Conservation (phyloP, 2,329 filamentous ascomycete species). For the Neonectria faginata region DNA sequence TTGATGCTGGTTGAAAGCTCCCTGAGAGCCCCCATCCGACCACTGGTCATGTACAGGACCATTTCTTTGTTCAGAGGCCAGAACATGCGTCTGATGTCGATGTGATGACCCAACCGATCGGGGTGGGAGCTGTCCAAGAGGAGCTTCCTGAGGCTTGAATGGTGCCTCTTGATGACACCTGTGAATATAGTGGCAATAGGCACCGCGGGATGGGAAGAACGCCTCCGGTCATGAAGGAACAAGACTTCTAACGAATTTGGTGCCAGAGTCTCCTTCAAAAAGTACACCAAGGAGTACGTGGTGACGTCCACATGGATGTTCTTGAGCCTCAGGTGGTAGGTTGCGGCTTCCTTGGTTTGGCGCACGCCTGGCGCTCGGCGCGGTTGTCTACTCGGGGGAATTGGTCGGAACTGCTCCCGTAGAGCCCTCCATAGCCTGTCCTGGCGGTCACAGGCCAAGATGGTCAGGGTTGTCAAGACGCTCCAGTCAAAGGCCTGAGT, state of each 20-base stretch:
- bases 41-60: conserved; percentile 30
- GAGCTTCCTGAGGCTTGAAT: conserved; percentile 31
- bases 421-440: conserved; percentile 29
- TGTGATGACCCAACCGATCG: conserved; percentile 12
- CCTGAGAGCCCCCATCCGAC: conserved; percentile 27
- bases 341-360: conserved; percentile 15
- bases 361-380: conserved; percentile 16
- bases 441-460: conserved; percentile 26
- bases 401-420: conserved; percentile 26
- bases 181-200: conserved; percentile 26
- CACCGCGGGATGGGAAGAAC: conserved; percentile 18
- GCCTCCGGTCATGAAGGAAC: conserved; percentile 31
- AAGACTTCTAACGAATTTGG: conserved; percentile 29
- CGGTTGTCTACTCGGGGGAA: conserved; percentile 6
- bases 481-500: conserved; percentile 32
- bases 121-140: conserved; percentile 30
- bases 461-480: conserved; percentile 30
- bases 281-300: conserved; percentile 24
- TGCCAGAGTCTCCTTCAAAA: conserved; percentile 31
- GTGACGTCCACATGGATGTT: conserved; percentile 33
- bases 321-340: conserved; percentile 27
- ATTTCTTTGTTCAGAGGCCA: conserved; percentile 30
- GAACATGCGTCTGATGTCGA: conserved; percentile 20
- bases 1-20: conserved; percentile 29
- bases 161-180: conserved; percentile 28